Conservation (phyloP, 1,284 basidiomycete species). For the Heterobasidion parviporum region DNA sequence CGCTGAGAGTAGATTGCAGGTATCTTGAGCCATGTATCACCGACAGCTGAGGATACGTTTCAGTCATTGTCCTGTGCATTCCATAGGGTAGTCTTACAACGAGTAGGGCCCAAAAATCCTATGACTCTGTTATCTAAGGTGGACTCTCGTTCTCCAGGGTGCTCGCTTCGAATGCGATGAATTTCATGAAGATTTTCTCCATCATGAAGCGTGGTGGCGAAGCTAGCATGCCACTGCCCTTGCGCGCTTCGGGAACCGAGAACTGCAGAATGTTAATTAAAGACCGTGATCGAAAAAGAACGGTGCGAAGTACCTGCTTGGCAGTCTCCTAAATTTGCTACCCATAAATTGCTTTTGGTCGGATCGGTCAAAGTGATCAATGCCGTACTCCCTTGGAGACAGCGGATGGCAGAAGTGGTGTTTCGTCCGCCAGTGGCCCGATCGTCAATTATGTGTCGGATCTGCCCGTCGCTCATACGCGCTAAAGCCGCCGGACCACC, state of each 20-base stretch:
- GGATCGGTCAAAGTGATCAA: constrained; percentile 51
- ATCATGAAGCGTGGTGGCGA: constrained; percentile 50
- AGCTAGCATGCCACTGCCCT: constrained; percentile 32
- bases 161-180: constrained; percentile 39
- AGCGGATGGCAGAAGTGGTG: constrained; percentile 29
- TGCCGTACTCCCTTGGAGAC: constrained; percentile 56
- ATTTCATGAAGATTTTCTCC: constrained; percentile 40
- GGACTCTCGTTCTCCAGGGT: constrained; percentile 45
- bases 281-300: background rate
- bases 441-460: constrained; percentile 19
- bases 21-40: constrained; percentile 57
- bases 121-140: constrained; percentile 46
- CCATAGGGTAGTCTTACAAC: constrained; percentile 33
- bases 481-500: constrained; percentile 17
- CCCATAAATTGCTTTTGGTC: constrained; percentile 43
- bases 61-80: background rate
- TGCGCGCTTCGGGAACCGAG: constrained; percentile 33
- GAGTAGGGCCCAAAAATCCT: constrained; percentile 57
- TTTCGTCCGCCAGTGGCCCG: constrained; percentile 16
- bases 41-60: constrained; percentile 36
- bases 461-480: constrained; percentile 16
- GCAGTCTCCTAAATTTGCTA: constrained; percentile 61
- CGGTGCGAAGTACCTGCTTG: constrained; percentile 38
- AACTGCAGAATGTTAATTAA: constrained; percentile 21
- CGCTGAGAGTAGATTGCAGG: constrained; percentile 47